Percentiles rank a stretch among this genome's conserved stretches.
Evolutionary conservation across 352 stramenopile genomes (phyloP).

Genomic region (Phytopythium delawarense): DNA sequence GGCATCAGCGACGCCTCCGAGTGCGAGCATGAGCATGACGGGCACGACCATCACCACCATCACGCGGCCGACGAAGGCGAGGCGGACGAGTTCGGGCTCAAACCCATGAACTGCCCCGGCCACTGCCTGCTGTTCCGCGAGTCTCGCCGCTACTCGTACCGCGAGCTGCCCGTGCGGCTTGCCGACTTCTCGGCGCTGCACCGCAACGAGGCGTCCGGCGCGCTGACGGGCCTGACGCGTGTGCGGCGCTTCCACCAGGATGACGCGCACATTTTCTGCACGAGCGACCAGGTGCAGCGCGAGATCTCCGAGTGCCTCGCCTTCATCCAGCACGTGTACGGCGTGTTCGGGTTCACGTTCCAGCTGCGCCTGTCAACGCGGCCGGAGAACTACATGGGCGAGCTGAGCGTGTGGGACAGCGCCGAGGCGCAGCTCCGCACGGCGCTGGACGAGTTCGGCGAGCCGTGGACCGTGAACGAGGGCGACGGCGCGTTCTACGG

Average conservation of each 20-base stretch:
- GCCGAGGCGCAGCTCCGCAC: conserved; percentile 75
- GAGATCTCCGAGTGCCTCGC: conserved; percentile 94
- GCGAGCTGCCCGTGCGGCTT: conserved; percentile 92
- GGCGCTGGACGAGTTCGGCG: conserved; percentile 62
- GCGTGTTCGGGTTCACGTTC: conserved; percentile 94
- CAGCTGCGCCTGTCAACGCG: conserved; percentile 92
- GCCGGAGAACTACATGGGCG: conserved; percentile 94
- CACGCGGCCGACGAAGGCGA: conserved; percentile 35
- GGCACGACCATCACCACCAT: conserved; percentile 18
- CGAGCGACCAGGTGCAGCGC: conserved; percentile 92
- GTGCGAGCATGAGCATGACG: conserved; percentile 18
- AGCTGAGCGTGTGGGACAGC: conserved; percentile 91
- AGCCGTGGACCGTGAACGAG: conserved; percentile 88
- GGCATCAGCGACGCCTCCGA: conserved; percentile 36
- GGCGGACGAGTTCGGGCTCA: conserved; percentile 94
- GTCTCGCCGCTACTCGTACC: conserved; percentile 92
- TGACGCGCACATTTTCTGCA: conserved; percentile 98
- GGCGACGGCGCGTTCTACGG: conserved; percentile 97
- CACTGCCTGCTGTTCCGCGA: conserved; percentile 98
- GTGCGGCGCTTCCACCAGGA: conserved; percentile 98
- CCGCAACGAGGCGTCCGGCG: conserved; percentile 94
- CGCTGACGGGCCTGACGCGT: conserved; percentile 94
- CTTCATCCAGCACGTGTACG: conserved; percentile 94
- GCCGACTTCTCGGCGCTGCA: conserved; percentile 96
- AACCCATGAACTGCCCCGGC: conserved; percentile 98